Base-by-base conservation (phyloP, 352 stramenopile species). In the Pythium phragmitis region DNA sequence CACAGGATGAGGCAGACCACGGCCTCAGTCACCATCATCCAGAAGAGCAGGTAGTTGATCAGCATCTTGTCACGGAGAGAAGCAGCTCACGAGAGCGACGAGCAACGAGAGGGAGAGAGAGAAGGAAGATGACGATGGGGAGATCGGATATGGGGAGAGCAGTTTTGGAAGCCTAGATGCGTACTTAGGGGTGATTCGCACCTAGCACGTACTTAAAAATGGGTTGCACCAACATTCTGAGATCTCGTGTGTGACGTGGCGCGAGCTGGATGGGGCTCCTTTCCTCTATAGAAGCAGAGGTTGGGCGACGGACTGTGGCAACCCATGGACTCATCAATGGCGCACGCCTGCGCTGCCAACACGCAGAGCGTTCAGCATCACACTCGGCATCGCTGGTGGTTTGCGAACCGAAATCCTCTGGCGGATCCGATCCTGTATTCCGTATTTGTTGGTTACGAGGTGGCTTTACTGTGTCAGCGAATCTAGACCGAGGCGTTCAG, bases 31-130 rank as follows among this genome's bases (percentile, higher is more conserved):
- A 77, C 66, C 76, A 87, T 81, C 51, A 87, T 68, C 71, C 74
- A 79, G 64, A 87, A 87, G 30, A 87, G 64, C 54, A 87, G 43
- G 34, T 79, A 43, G 67, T 87, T 87, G 43, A 92, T 66, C 62
- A 92, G 51, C 80, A 90, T 89, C 19, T 41, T 65, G 49, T 28
- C 19, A 34, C 16, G 23, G 11, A 26, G 46, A 36, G n/a, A n/a
- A 26, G 19, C 21, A 21, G 21, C 21, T 0, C 21, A 21, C 21
- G 21, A 21, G 21, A 21, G 48, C 2, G 9, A 30, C 26, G 26
- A 30, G 26, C 26, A 1, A 30, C 26, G 49, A 9, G 17, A 21
- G 34, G 17, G 33, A 7, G 19, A 47, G 30, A 9, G 34, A 53
- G 13, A 23, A 55, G 45, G 34, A 41, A 8, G 17, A 17, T 9